Evolutionary conservation across 1,139 yeast species (phyloP), one percentile per base, ranked within the genome.

Genomic region (Diutina ranongensis): DNA sequence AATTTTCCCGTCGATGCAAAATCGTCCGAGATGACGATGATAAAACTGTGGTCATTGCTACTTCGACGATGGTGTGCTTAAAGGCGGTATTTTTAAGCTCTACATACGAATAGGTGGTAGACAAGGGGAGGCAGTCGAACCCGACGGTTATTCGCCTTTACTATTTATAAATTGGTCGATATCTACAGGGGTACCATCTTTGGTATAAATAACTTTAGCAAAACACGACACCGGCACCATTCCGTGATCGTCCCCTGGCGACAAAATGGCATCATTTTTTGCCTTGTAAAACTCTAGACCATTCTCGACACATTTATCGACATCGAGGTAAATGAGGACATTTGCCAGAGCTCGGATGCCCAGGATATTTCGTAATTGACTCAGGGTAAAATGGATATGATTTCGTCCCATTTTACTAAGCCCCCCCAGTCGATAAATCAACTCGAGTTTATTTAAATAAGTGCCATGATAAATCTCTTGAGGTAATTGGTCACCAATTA

Each of bases 381-480:
- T 58, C 13, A 62, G 59, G 2, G 74, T 59, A 57, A 92, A 71
- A 61, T 92, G 98, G 20, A 92, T 78, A 60, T 92, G 98, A 53
- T 83, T 82, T 53, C 98, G 65, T 31, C 60, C 64, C 96, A 88
- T 86, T 47, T 63, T 67, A 22, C 73, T 71, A 28, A 92, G 64
- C 0, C 94, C 94, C 0, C 78, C 78, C 10, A 70, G 53, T 33
- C 61, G 49, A 20, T 71, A 50, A n/a, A 87, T 86, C 10, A 56
- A 49, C 1, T 64, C 57, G 54, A 83, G 63, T 20, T 76, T 78
- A 4, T 61, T 58, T n/a, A 48, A 49, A 50, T 70, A 78, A 0
- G 98, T 92, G 5, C 98, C 98, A 59, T 94, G 98, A 34, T 85
- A 77, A 3, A 86, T 71, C 16, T 46, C 40, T 20, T 36, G 7